Percentiles rank a stretch among this genome's conserved stretches.
These are phyloP conservation scores for Colletotrichum lindemuthianum DNA, from an alignment of 2,329 filamentous ascomycete species.

Conservation along the genomic window DNA sequence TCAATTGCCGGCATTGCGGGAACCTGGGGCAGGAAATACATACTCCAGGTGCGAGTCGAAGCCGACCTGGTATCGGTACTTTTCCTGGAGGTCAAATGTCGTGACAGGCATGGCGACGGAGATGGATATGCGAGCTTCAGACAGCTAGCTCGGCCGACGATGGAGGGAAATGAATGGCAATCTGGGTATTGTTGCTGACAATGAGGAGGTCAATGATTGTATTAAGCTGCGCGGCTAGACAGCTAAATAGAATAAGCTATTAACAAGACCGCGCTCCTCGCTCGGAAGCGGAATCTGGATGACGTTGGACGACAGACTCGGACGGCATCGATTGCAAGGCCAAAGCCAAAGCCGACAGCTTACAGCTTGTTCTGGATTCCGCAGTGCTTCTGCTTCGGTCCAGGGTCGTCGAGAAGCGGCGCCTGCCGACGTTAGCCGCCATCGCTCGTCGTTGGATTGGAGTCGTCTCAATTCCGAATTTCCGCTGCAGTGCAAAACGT, in stretches of 20 bases:
- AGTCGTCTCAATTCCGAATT: constrained; percentile 26
- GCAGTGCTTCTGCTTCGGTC: constrained; percentile 8
- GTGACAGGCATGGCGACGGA: constrained; percentile 58
- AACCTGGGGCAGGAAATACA: constrained; percentile 41
- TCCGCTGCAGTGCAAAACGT: neutral
- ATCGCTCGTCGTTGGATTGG: neutral
- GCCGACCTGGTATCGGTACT: constrained; percentile 81
- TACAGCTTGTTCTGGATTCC: constrained; percentile 22
- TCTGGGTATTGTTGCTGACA: neutral
- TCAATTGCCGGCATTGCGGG: neutral
- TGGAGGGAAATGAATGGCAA: neutral
- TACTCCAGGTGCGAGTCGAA: constrained; percentile 83
- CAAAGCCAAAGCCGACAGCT: neutral
- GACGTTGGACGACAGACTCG: constrained; percentile 10
- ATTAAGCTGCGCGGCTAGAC: neutral
- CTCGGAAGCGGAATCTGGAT: constrained; percentile 6
- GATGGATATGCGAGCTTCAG: neutral
- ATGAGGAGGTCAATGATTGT: neutral
- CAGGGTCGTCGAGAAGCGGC: constrained; percentile 28
- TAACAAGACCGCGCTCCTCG: neutral
- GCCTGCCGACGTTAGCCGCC: constrained; percentile 36
- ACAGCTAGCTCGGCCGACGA: neutral
- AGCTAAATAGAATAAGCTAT: no score
- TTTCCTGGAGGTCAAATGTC: constrained; percentile 58
- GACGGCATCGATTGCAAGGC: neutral